Evolutionary conservation across 345 rosid species (phyloP), one percentile per base, ranked within the genome.

Genomic region (Aquilaria malaccensis): DNA sequence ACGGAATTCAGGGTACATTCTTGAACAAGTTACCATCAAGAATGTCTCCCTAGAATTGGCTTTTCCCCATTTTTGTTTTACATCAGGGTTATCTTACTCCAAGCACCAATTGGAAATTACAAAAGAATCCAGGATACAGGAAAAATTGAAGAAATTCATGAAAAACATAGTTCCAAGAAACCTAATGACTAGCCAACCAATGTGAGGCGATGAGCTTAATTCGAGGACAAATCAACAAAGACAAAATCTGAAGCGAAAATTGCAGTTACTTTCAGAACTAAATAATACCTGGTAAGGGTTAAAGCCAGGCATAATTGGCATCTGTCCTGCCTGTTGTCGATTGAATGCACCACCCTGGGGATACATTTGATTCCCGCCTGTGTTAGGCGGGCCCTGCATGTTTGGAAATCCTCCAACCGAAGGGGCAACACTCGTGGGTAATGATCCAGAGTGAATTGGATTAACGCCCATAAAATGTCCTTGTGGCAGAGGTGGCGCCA

Each of bases 381-480:
- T 37, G 61, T 76, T 79, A 14, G 80, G 62, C 11, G 84, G 94
- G 57, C 96, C 94, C 69, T 87, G 97, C 88, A 84, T 80, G 76
- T 76, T 89, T 33, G 81, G 91, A 72, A 79, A 88, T 55, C 81
- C 85, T 32, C 91, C 95, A 54, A 59, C 80, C 56, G 83, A 72
- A 71, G 95, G 72, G 33, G 71, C 79, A 59, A 77, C 80, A 54
- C 77, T 74, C 5, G 76, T 60, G n/a, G 78, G 67, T 56, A 83
- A 33, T 12, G 88, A 70, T 60, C 89, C 86, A 4, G 85, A 72
- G 64, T 80, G 90, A 79, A 82, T 74, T 9, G 81, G 87, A 59
- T 81, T 88, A 85, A 80, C 70, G 70, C 96, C 91, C 95, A 86
- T 84, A 67, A 74, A 90, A 74, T 84, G 97, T 62, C 95, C 88